phyloP scores from a whole-genome alignment of 768 basidiomycete species.

The Tulasnella calospora region DNA sequence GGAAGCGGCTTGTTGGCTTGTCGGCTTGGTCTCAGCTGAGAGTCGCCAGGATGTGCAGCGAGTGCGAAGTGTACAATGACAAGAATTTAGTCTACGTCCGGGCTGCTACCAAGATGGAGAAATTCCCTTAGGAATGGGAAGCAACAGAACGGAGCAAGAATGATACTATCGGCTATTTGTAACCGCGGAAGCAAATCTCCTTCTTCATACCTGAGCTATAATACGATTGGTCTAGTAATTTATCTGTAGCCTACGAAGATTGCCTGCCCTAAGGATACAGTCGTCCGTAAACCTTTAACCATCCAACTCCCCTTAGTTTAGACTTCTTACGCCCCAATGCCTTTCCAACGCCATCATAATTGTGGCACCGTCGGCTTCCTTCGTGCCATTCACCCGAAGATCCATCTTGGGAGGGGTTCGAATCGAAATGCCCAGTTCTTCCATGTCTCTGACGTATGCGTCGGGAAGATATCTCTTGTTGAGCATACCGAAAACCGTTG shows the following conservation, averaged over 20 bases:
- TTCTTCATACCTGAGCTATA: too few relatives aligned
- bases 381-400: background rate
- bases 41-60: too few relatives aligned
- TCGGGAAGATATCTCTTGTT: background rate
- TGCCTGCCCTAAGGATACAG: background rate
- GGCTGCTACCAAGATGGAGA: too few relatives aligned
- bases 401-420: background rate
- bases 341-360: background rate
- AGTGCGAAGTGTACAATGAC: too few relatives aligned
- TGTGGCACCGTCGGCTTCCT: background rate
- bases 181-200: too few relatives aligned
- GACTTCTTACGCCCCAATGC: background rate
- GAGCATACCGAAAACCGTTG: background rate
- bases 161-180: background rate
- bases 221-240: too few relatives aligned
- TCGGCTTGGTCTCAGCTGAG: too few relatives aligned
- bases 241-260: too few relatives aligned
- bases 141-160: conserved; percentile 25
- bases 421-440: background rate
- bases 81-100: too few relatives aligned
- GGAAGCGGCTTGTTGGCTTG: too few relatives aligned
- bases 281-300: too few relatives aligned
- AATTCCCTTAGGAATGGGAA: background rate
- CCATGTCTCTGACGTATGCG: background rate
- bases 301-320: background rate